These are phyloP conservation scores for Bruguiera gymnorhiza DNA, from an alignment of 345 rosid species.

Conservation along the genomic window DNA sequence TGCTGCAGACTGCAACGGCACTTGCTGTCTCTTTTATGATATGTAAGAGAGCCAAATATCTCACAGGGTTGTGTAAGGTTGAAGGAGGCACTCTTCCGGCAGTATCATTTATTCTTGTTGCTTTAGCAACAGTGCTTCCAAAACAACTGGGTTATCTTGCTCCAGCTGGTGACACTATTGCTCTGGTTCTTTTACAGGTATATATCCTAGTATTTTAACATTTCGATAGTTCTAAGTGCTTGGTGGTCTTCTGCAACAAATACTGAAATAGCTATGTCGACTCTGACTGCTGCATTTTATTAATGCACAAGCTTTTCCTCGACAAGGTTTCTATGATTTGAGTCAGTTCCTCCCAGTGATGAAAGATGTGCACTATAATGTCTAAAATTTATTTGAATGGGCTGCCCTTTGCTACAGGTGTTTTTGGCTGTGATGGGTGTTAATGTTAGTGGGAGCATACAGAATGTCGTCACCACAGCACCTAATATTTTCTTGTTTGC, in stretches of 20 bases:
- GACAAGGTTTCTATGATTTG: no score
- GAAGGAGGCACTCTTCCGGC: slow-evolving; percentile 69
- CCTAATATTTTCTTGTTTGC: slow-evolving; percentile 73
- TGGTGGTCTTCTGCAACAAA: no score
- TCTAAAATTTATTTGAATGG: not conserved
- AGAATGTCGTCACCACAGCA: slow-evolving; percentile 66
- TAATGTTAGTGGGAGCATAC: slow-evolving; percentile 68
- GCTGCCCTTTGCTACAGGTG: slow-evolving; percentile 28
- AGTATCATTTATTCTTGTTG: slow-evolving; percentile 56
- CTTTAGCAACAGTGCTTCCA: slow-evolving; percentile 68
- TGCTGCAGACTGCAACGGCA: slow-evolving; percentile 54
- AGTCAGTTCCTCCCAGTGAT: not conserved
- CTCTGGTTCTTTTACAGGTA: slow-evolving; percentile 86
- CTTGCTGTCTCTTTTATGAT: slow-evolving; percentile 57
- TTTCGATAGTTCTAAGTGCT: no score
- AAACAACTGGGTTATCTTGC: slow-evolving; percentile 53
- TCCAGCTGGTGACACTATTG: slow-evolving; percentile 59
- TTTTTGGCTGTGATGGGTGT: slow-evolving; percentile 79
- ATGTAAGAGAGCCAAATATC: slow-evolving; percentile 51
- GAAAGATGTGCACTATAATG: not conserved
- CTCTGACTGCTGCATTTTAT: no score
- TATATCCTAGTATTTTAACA: not conserved
- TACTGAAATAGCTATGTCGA: no score
- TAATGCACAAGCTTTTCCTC: no score
- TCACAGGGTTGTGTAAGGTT: slow-evolving; percentile 43